phyloP scores from a whole-genome alignment of 306 rosid species.

The Prunus mira region DNA sequence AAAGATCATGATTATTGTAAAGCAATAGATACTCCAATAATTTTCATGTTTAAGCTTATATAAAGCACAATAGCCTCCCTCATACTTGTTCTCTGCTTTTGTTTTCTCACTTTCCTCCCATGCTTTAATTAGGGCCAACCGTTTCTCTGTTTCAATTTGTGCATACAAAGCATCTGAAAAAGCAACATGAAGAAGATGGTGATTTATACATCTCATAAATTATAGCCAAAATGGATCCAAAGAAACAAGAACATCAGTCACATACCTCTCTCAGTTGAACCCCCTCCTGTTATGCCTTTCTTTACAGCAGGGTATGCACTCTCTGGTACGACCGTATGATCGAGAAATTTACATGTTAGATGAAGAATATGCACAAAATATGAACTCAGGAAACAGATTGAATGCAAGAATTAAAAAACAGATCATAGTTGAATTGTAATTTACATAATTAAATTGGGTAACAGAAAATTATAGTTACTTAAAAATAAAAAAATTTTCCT shows the following conservation, averaged over 20 bases:
- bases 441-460: too few relatives aligned
- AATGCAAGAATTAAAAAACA: too few relatives aligned
- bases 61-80: neutral
- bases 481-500: too few relatives aligned
- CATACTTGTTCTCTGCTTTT: conserved; percentile 73
- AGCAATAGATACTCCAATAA: neutral
- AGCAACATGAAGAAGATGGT: conserved; percentile 10
- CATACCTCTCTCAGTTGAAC: conserved; percentile 45
- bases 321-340: conserved; percentile 29
- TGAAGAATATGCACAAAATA: neutral
- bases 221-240: neutral
- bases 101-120: conserved; percentile 97
- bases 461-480: too few relatives aligned
- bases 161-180: conserved; percentile 51
- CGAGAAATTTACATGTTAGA: neutral
- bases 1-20: neutral
- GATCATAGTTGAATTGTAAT: neutral
- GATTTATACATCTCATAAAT: neutral
- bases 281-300: conserved; percentile 19
- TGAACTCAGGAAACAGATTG: neutral
- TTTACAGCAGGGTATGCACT: conserved; percentile 31
- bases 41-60: neutral
- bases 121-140: conserved; percentile 78
- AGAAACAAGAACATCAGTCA: neutral
- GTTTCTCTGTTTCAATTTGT: conserved; percentile 58